Conservation (phyloP, 2,329 filamentous ascomycete genomes). For the Venturia nashicola region DNA sequence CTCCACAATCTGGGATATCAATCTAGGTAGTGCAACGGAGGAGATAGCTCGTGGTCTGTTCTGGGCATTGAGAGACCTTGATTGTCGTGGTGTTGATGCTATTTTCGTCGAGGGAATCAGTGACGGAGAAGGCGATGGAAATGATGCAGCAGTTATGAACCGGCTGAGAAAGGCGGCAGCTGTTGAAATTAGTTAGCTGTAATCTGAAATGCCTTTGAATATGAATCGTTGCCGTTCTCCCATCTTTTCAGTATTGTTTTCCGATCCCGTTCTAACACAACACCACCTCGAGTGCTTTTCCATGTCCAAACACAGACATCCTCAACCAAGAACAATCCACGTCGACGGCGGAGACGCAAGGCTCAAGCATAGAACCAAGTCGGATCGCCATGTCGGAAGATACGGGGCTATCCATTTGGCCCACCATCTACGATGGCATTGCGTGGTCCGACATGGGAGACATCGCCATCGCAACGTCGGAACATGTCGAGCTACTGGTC, state of each 20-base stretch:
- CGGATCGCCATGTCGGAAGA: background rate
- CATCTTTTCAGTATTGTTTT: too few relatives aligned
- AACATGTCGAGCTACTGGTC: constrained; percentile 42
- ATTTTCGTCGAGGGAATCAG: constrained; percentile 85
- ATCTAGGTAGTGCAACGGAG: constrained; percentile 57
- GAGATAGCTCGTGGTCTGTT: constrained; percentile 81
- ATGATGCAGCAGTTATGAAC: constrained; percentile 58
- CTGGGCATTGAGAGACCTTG: constrained; percentile 72
- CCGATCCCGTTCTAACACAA: background rate
- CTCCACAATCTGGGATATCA: constrained; percentile 48
- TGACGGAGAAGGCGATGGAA: constrained; percentile 56
- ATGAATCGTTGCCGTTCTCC: too few relatives aligned
- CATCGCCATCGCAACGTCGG: constrained; percentile 43
- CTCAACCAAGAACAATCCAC: background rate
- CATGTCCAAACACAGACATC: background rate
- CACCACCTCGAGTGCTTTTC: background rate
- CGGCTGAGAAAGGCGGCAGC: constrained; percentile 36
- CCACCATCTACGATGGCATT: constrained; percentile 17
- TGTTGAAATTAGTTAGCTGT: constrained; percentile 11
- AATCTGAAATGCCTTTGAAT: too few relatives aligned
- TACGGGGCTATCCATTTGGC: background rate
- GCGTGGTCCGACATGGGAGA: constrained; percentile 47
- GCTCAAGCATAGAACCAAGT: background rate
- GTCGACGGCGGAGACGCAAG: background rate
- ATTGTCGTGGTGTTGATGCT: constrained; percentile 62